Conservation (phyloP, 805 yeast genomes). For the Candida golubevii region DNA sequence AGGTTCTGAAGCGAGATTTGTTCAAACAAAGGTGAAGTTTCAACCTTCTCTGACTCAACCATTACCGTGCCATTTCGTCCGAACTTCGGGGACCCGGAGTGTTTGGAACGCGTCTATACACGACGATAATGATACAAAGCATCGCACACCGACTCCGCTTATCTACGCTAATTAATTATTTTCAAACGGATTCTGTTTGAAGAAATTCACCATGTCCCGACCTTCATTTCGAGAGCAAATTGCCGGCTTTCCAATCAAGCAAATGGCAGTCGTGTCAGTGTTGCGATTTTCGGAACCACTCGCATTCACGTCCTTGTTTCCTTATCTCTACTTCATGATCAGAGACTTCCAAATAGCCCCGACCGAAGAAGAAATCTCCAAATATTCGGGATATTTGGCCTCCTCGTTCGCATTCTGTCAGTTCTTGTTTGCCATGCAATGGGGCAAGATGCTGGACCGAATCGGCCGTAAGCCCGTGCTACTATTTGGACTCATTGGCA, state of each 20-base stretch:
- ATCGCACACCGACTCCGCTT: too few species aligned
- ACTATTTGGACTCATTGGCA: constrained; percentile 49
- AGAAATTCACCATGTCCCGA: background rate
- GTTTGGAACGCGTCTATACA: too few species aligned
- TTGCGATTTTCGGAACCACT: constrained; percentile 60
- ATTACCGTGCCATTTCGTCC: too few species aligned
- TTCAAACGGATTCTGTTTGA: too few species aligned
- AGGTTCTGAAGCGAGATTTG: too few species aligned
- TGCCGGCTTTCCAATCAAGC: constrained; percentile 54
- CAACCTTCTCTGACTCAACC: too few species aligned
- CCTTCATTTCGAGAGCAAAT: constrained; percentile 45
- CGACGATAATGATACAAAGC: too few species aligned
- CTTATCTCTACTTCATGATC: constrained; percentile 62
- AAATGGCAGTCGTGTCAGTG: constrained; percentile 34
- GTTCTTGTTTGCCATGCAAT: constrained; percentile 51
- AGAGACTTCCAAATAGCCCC: constrained; percentile 48
- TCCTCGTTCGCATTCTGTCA: constrained; percentile 60
- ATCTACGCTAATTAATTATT: too few species aligned
- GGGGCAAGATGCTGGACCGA: constrained; percentile 55
- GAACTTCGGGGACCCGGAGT: too few species aligned
- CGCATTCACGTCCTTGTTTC: constrained; percentile 60
- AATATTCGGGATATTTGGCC: constrained; percentile 58
- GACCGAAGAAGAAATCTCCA: constrained; percentile 49
- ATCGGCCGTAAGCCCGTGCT: constrained; percentile 56
- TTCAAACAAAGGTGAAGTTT: too few species aligned